phyloP scores from a whole-genome alignment of 2,329 filamentous ascomycete species.

The Phaeosphaeria sp. region DNA sequence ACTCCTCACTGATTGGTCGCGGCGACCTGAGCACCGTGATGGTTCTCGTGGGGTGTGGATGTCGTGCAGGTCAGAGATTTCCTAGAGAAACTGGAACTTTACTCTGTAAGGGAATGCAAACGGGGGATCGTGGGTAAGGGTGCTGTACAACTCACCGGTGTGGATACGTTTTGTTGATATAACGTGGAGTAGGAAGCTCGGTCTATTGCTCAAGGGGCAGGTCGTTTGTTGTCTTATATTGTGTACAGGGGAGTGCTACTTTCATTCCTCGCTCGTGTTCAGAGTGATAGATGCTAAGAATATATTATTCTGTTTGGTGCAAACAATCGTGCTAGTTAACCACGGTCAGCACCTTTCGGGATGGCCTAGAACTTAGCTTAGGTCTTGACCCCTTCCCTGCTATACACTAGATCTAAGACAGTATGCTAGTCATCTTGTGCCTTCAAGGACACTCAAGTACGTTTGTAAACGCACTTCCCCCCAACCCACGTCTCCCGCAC shows the following conservation, averaged over 20 bases:
- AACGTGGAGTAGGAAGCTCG: neutral
- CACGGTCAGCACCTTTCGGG: no score
- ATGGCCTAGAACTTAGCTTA: no score
- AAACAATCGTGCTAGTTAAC: no score
- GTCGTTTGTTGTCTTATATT: neutral
- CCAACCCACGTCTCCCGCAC: slow-evolving; percentile 74
- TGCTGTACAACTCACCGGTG: slow-evolving; percentile 5
- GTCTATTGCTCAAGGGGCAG: neutral
- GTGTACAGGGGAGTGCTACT: neutral
- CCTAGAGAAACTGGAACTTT: neutral
- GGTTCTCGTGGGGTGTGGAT: slow-evolving; percentile 17
- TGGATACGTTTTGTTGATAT: neutral
- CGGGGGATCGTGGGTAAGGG: neutral
- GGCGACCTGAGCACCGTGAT: slow-evolving; percentile 31
- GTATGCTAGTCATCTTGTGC: neutral
- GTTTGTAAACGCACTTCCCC: slow-evolving; percentile 54
- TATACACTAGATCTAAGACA: no score
- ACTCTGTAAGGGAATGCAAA: neutral
- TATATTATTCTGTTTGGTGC: no score
- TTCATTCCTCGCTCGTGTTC: no score
- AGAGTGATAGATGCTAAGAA: no score
- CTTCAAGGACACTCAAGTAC: slow-evolving; percentile 2
- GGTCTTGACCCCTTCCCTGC: no score
- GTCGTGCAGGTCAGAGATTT: slow-evolving; percentile 8
- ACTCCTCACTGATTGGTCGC: slow-evolving; percentile 19